Percentiles rank a stretch among this genome's conserved stretches.
These are phyloP conservation scores for Vachellia pachyceras DNA, from an alignment of 306 rosid species.

Conservation along the genomic window DNA sequence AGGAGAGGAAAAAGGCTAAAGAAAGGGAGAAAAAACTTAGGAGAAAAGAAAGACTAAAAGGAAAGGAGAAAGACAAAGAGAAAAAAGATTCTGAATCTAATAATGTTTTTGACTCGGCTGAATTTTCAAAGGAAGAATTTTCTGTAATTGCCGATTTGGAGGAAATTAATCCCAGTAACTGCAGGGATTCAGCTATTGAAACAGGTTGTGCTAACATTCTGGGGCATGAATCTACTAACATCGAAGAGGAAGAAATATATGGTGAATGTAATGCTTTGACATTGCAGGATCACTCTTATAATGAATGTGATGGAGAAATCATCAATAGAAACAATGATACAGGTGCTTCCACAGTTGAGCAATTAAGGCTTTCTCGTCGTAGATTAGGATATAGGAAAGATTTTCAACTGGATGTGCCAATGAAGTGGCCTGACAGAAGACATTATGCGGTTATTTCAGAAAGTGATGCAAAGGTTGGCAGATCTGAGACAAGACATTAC, in stretches of 20 bases:
- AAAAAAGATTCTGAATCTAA: constrained; percentile 56
- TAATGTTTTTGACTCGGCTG: constrained; percentile 50
- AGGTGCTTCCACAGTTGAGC: constrained; percentile 63
- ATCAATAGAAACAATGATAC: constrained; percentile 50
- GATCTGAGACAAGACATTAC: constrained; percentile 63
- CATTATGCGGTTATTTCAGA: constrained; percentile 64
- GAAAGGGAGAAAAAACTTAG: constrained; percentile 95
- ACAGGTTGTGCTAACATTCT: constrained; percentile 53
- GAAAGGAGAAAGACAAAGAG: constrained; percentile 84
- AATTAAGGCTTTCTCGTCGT: constrained; percentile 62
- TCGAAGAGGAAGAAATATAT: constrained; percentile 58
- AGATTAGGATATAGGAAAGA: constrained; percentile 69
- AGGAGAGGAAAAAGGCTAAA: constrained; percentile 87
- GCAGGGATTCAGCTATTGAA: constrained; percentile 57
- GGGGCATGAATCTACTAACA: constrained; percentile 64
- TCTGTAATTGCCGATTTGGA: constrained; percentile 62
- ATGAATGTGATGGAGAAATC: constrained; percentile 60
- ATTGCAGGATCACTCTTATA: constrained; percentile 51
- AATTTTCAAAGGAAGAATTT: constrained; percentile 67
- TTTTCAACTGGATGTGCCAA: constrained; percentile 63
- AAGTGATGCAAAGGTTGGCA: constrained; percentile 50
- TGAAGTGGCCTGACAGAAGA: constrained; percentile 83
- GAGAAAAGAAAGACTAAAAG: constrained; percentile 93
- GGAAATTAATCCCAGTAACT: constrained; percentile 55
- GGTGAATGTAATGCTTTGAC: constrained; percentile 50